Evolutionary conservation across 495 filamentous ascomycete genomes (phyloP), one percentile per base, ranked within the genome.

Genomic region (Trichoderma reesei): DNA sequence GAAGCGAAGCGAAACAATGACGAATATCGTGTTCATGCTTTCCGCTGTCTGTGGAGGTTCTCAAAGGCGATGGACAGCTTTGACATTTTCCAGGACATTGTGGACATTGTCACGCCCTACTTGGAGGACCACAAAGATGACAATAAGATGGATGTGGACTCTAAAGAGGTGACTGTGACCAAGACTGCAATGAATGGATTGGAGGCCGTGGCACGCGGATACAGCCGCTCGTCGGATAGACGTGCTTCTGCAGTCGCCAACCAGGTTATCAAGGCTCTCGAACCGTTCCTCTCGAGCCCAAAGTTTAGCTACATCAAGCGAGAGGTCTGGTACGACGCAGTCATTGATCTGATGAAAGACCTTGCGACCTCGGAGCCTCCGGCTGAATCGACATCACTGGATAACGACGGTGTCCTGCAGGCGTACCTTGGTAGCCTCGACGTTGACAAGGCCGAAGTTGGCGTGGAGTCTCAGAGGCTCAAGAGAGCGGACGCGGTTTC

Each of bases 1-100:
- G 94, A 98, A 81, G 91, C 91, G 9, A 96, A 91, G 77, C 85
- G 94, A 16, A 90, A 90, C 67, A 98, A 97, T 71, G 81, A 83
- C 33, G 73, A 78, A 3, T 98, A 96, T 74, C 84, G 89, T 14
- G 88, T 87, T 26, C 81, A 89, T 70, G 90, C 90, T 18, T 76
- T 96, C 63, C 75, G 79, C 61, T 86, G 83, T 46, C 76, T 98
- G 11, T 91, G 89, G 65, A 80, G 85, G 62, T 88, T 92, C 66
- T 82, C 83, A 10, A 81, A 80, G 41, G 82, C 80, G 42, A 78
- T 78, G 20, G 46, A 71, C 6, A 84, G 88, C 70, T 69, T 89
- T 31, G 82, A 91, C 68, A 77, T 96, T 72, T 86, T 87, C 68
- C 74, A 78, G 0, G 85, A 89, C 61, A 86, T 88, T n/a, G 75